phyloP scores from a whole-genome alignment of 352 stramenopile genomes.

The Globisporangium ultimum region DNA sequence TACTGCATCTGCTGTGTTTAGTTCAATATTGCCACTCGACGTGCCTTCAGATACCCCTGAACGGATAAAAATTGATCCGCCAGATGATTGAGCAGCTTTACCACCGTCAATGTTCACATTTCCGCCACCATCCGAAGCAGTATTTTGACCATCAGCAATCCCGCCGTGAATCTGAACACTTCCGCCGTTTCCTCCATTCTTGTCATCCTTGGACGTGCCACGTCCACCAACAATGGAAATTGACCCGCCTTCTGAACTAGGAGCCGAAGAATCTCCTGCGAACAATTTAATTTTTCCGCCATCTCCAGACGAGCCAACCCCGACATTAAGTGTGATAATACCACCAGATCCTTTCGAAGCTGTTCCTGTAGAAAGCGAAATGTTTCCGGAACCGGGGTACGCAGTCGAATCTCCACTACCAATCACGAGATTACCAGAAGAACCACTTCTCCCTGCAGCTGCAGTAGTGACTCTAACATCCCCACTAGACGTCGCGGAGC shows the following conservation, averaged over 20 bases:
- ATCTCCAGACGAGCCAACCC: slow-evolving; percentile 38
- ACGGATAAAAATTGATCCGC: slow-evolving; percentile 38
- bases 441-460: slow-evolving; percentile 51
- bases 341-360: slow-evolving; percentile 46
- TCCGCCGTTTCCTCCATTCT: slow-evolving; percentile 56
- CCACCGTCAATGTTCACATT: slow-evolving; percentile 36
- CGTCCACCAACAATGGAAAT: slow-evolving; percentile 45
- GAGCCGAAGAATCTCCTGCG: slow-evolving; percentile 40
- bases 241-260: slow-evolving; percentile 34
- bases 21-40: slow-evolving; percentile 39
- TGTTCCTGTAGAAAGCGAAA: slow-evolving; percentile 63
- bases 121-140: slow-evolving; percentile 31
- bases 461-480: slow-evolving; percentile 41
- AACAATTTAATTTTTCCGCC: slow-evolving; percentile 46
- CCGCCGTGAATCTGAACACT: slow-evolving; percentile 48
- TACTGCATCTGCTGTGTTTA: slow-evolving; percentile 29
- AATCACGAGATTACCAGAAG: slow-evolving; percentile 73
- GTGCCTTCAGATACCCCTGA: slow-evolving; percentile 33
- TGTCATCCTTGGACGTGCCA: slow-evolving; percentile 42
- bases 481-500: slow-evolving; percentile 49
- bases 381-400: slow-evolving; percentile 48
- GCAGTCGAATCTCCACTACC: slow-evolving; percentile 54
- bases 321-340: slow-evolving; percentile 54
- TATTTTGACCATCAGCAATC: slow-evolving; percentile 34
- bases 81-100: slow-evolving; percentile 29